Evolutionary conservation across 1,284 basidiomycete genomes (phyloP).

Genomic region (Pisolithus thermaeus): DNA sequence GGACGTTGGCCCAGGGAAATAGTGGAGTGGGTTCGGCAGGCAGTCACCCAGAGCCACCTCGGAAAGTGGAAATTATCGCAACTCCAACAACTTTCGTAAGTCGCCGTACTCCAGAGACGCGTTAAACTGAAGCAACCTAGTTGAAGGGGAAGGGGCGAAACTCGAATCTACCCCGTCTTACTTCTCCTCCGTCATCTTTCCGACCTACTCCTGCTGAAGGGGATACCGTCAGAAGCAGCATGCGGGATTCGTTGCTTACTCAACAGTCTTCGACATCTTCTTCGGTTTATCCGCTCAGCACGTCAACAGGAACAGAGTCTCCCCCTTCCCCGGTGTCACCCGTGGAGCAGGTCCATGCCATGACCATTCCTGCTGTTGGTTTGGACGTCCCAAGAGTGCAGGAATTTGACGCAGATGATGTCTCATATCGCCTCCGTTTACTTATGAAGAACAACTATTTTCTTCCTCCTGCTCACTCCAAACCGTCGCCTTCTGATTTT

Average conservation of each 20-base stretch:
- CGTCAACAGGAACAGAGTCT: constrained; percentile 49
- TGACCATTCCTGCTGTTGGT: constrained; percentile 42
- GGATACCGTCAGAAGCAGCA: constrained; percentile 25
- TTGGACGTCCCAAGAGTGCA: constrained; percentile 40
- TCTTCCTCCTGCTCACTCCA: constrained; percentile 75
- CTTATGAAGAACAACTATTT: constrained; percentile 81
- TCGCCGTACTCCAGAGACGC: constrained; percentile 10
- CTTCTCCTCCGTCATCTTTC: constrained; percentile 29
- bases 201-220: constrained; percentile 22
- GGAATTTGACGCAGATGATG: constrained; percentile 70
- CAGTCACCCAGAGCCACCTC: constrained; percentile 9
- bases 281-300: constrained; percentile 70
- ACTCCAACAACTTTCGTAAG: constrained; percentile 16
- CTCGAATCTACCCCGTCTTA: constrained; percentile 18
- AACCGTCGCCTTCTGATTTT: constrained; percentile 62
- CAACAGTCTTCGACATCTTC: constrained; percentile 57
- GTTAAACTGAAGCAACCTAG: constrained; percentile 16
- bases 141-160: constrained; percentile 23
- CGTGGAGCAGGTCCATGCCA: constrained; percentile 37
- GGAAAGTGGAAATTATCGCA: constrained; percentile 8
- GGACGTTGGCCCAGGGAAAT: constrained; percentile 1
- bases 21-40: constrained; percentile 2
- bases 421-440: constrained; percentile 72
- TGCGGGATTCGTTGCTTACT: constrained; percentile 47
- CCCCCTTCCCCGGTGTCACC: constrained; percentile 54